phyloP scores from a whole-genome alignment of 352 stramenopile species.

The Globisporangium okanoganense region DNA sequence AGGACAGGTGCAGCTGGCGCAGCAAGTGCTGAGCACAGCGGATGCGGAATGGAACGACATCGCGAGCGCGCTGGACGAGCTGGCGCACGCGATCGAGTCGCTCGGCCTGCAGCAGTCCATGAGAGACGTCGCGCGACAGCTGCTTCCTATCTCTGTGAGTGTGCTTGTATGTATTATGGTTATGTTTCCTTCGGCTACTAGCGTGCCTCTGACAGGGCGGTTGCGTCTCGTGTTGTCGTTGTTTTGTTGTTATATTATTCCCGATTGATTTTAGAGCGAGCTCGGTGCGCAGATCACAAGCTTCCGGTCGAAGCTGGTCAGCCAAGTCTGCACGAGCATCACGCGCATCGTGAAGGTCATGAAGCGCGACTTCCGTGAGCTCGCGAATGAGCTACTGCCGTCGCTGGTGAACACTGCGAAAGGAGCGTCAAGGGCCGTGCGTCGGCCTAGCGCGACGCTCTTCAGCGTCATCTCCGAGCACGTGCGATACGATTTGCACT shows the following conservation, averaged over 20 bases:
- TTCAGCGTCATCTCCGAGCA: conserved; percentile 52
- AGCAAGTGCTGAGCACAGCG: conserved; percentile 24
- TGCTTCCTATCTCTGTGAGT: conserved; percentile 49
- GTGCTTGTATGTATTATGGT: too few species aligned
- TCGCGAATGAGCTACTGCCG: conserved; percentile 55
- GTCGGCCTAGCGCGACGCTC: conserved; percentile 43
- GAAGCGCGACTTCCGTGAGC: conserved; percentile 38
- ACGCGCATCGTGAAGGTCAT: conserved; percentile 43
- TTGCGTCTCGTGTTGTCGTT: neutral
- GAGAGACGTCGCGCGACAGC: conserved; percentile 29
- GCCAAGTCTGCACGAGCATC: conserved; percentile 42
- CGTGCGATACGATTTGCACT: conserved; percentile 54
- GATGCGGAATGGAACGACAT: conserved; percentile 41
- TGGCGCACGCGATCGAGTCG: conserved; percentile 44
- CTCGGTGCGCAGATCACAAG: conserved; percentile 40
- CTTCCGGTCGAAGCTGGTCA: conserved; percentile 50
- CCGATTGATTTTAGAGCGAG: conserved; percentile 25
- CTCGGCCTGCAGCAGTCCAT: conserved; percentile 20
- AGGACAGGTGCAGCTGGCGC: conserved; percentile 34
- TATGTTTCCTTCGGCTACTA: conserved; percentile 6
- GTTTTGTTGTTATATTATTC: neutral
- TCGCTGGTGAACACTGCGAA: conserved; percentile 51
- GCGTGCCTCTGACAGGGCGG: neutral
- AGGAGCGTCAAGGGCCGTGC: conserved; percentile 43
- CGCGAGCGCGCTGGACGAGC: conserved; percentile 33